Conservation (phyloP, 768 basidiomycete genomes). For the Dentipellis fragilis region DNA sequence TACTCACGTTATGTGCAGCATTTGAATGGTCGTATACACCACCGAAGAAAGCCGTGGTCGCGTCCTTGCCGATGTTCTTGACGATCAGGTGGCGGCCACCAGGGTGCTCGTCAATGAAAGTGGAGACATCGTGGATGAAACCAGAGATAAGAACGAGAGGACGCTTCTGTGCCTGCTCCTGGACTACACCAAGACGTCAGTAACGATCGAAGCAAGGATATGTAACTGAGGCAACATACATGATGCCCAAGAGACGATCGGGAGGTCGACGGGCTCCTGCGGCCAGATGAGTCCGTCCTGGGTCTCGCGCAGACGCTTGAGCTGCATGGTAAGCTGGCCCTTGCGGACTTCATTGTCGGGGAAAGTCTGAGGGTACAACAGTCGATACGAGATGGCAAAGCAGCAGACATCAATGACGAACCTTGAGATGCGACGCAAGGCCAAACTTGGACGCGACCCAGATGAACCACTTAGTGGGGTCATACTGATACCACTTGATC, state of each 20-base stretch:
- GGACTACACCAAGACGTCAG: slow-evolving; percentile 35
- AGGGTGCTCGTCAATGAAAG: slow-evolving; percentile 86
- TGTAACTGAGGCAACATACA: slow-evolving; percentile 39
- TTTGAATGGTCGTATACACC: slow-evolving; percentile 86
- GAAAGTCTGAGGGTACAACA: slow-evolving; percentile 27
- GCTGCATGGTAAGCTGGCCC: slow-evolving; percentile 89
- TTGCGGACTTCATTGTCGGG: slow-evolving; percentile 71
- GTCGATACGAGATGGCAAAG: background rate
- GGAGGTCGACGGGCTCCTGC: slow-evolving; percentile 60
- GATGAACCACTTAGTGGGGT: slow-evolving; percentile 93
- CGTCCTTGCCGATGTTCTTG: slow-evolving; percentile 84
- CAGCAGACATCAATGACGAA: slow-evolving; percentile 1
- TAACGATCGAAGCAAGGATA: slow-evolving; percentile 4
- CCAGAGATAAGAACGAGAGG: slow-evolving; percentile 82
- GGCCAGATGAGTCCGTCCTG: slow-evolving; percentile 80
- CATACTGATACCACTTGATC: slow-evolving; percentile 90
- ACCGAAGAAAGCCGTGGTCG: slow-evolving; percentile 90
- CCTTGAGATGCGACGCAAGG: slow-evolving; percentile 49
- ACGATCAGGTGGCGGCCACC: slow-evolving; percentile 80
- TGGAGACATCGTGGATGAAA: slow-evolving; percentile 83
- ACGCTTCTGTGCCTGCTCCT: slow-evolving; percentile 67
- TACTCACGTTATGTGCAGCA: slow-evolving; percentile 71
- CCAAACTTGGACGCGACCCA: slow-evolving; percentile 47
- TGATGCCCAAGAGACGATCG: slow-evolving; percentile 79
- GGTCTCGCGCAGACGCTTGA: slow-evolving; percentile 74